phyloP scores from a whole-genome alignment of 2,329 filamentous ascomycete genomes.

The Colletotrichum abscissum region DNA sequence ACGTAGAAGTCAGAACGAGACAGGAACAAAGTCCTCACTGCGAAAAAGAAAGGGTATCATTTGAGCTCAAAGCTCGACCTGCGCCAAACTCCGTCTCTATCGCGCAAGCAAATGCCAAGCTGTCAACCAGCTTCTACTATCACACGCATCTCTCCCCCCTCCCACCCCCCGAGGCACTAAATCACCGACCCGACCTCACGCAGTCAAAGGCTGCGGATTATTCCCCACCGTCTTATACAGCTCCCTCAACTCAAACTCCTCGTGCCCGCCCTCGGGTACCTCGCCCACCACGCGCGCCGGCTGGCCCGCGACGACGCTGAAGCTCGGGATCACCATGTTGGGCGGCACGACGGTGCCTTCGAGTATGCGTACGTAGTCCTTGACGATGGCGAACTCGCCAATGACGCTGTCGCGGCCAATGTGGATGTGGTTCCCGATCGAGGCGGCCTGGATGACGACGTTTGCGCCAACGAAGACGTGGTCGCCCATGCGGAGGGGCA shows the following conservation, averaged over 20 bases:
- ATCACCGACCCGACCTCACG: background rate
- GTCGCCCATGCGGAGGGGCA: slow-evolving; percentile 92
- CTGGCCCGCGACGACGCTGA: slow-evolving; percentile 87
- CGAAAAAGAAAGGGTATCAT: slow-evolving; percentile 26
- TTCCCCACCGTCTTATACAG: slow-evolving; percentile 74
- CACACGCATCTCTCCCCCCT: too few relatives aligned
- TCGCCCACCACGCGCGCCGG: slow-evolving; percentile 86
- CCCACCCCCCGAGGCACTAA: too few relatives aligned
- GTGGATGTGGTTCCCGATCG: slow-evolving; percentile 86
- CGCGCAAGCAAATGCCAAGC: background rate
- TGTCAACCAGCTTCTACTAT: too few relatives aligned
- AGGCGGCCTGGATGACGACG: slow-evolving; percentile 84
- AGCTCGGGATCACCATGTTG: slow-evolving; percentile 92
- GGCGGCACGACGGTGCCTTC: slow-evolving; percentile 86
- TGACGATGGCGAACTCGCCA: slow-evolving; percentile 89
- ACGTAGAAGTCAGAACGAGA: background rate
- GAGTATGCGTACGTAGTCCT: slow-evolving; percentile 90
- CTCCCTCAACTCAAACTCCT: slow-evolving; percentile 73
- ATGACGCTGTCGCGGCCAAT: slow-evolving; percentile 83
- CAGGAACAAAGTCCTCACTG: background rate
- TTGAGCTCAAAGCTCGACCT: background rate
- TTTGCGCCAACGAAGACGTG: slow-evolving; percentile 89
- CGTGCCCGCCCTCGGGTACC: slow-evolving; percentile 76
- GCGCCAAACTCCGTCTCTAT: slow-evolving; percentile 13
- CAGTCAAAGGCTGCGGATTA: slow-evolving; percentile 50